Evolutionary conservation across 2,329 filamentous ascomycete species (phyloP), one percentile per base, ranked within the genome.

Genomic region (Aschersonia sp.): DNA sequence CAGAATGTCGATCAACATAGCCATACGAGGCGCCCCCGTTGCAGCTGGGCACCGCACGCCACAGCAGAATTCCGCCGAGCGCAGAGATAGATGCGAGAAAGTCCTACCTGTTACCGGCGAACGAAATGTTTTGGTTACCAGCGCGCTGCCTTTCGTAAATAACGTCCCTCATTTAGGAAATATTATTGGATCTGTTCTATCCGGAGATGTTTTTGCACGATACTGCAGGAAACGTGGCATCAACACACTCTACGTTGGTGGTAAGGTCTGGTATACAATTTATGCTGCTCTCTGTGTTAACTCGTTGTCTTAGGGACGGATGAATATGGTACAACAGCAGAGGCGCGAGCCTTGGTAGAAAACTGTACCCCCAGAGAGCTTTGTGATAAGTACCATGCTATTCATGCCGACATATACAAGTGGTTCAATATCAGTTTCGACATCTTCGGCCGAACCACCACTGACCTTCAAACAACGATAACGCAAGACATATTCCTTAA

Each of bases 361-460:
- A 79, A 80, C 7, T 70, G 85, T 52, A 85, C 80, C 9, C 86
- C 87, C 28, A 73, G 82, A 57, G 75, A 87, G 60, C 76, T 94
- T 4, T 94, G 88, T 68, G 77, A 83, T 64, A 89, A 92, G 67
- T 94, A 89, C 70, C 84, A 89, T 67, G 79, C 78, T 54, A 78
- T 91, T 46, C 88, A 94, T 66, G 78, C 84, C 54, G 84, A 84
- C 46, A 82, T 92, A 54, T 94, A 94, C 65, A 75, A 89, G 61
- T 94, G 87, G 85, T 95, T 95, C 67, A 78, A 86, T 58, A 88
- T 94, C 59, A 79, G 74, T 45, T 94, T 94, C 60, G 88, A 94
- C 66, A 81, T 87, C 63, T 95, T 94, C 59, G 89, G 88, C 49
- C 81, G 86, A 47, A 94, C 89, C 5, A 85, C 87, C 2, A 94